These are phyloP conservation scores for Coniosporium tulheliwenetii DNA, from an alignment of 2,329 filamentous ascomycete genomes.

Conservation along the genomic window DNA sequence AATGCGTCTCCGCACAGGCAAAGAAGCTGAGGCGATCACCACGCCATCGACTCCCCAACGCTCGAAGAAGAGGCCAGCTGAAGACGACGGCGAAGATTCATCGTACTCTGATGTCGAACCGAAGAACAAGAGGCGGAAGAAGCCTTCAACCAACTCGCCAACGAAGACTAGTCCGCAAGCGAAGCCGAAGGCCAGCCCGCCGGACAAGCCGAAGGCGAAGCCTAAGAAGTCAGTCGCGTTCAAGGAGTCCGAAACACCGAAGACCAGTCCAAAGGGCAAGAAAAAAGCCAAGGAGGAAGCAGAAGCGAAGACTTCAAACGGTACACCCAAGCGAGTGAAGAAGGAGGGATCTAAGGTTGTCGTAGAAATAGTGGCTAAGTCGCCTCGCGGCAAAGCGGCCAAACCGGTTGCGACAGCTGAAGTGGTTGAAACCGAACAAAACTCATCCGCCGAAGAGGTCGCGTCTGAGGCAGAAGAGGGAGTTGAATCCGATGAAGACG, in stretches of 20 bases:
- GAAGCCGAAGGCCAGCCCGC: too few relatives aligned
- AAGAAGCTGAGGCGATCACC: slow-evolving; percentile 5
- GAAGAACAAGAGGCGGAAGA: slow-evolving; percentile 17
- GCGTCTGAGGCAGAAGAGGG: slow-evolving; percentile 19
- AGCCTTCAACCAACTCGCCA: slow-evolving; percentile 5
- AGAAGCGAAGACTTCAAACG: neutral
- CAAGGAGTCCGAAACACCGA: too few relatives aligned
- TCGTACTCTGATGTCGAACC: slow-evolving; percentile 16
- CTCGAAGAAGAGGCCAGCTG: slow-evolving; percentile 4
- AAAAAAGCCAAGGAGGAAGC: neutral
- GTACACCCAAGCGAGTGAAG: neutral
- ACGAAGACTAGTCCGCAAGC: too few relatives aligned
- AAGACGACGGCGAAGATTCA: slow-evolving; percentile 10
- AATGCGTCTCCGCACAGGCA: slow-evolving; percentile 2
- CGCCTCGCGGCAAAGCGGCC: neutral
- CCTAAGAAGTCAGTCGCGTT: too few relatives aligned
- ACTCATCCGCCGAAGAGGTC: slow-evolving; percentile 1
- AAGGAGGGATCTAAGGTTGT: neutral
- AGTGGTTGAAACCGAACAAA: too few relatives aligned
- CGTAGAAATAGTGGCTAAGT: neutral
- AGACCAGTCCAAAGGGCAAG: neutral
- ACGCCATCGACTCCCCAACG: slow-evolving; percentile 4
- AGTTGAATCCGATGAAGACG: slow-evolving; percentile 40
- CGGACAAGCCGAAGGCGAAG: too few relatives aligned
- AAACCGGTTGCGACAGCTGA: neutral